Base-by-base conservation (phyloP, 208 protist genomes). In the Naegleria gruberi region DNA sequence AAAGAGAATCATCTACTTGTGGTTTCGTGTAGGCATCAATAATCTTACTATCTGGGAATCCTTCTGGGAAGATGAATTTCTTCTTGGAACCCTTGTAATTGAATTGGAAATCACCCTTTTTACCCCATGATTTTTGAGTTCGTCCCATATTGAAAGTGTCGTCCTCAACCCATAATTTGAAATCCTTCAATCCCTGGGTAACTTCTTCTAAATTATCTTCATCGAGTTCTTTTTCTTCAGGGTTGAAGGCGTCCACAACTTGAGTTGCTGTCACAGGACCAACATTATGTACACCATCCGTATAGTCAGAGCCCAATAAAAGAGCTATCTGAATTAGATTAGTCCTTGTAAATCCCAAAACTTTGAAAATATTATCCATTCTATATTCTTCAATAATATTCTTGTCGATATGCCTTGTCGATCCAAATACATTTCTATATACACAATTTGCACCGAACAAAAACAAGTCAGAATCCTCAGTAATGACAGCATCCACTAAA, bases 231-330 rank as follows among this genome's bases (percentile, higher is more conserved):
- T 17, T 6, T 8, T 7, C 10, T 77, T 77, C 65, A 42, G 23
- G 34, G 37, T 87, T 87, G 55, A 93, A 94, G 0, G 91, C 81
- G 40, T 42, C 73, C 26, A 94, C 4, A 17, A 93, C 83, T 88
- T 95, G 93, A 45, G 93, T 91, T 5, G 91, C 93, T 44, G 90
- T 93, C 15, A 95, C 94, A 41, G 90, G 81, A 17, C 96, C 96
- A 37, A 99, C 93, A 81, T 97, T 96, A 34, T 91, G 19, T 47
- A 98, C 93, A 23, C 97, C 97, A 26, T 97, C 94, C 5, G 94
- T 96, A 93, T 99, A 99, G 92, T 99, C 97, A 84, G 94, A 97
- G n/a, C 97, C 97, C n/a, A 99, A 94, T 12, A 98, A 92, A 57
- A 97, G 92, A 15, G 96, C 97, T 12, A 99, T 92, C 2, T 94